Evolutionary conservation across 2,329 filamentous ascomycete species (phyloP).

Genomic region (Xylariaceae sp.): DNA sequence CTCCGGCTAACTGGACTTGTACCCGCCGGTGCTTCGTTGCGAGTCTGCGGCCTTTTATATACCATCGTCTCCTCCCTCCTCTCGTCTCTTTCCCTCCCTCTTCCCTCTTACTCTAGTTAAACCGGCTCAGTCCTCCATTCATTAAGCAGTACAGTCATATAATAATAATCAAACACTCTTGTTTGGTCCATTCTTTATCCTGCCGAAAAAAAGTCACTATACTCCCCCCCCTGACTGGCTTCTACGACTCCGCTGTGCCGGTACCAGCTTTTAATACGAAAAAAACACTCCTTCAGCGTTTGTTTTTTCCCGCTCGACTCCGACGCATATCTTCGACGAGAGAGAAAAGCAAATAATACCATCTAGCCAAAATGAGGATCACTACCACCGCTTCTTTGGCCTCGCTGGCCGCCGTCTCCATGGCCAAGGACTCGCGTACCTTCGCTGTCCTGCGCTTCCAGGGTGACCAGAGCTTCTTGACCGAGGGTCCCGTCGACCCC

Average conservation of each 20-base stretch:
- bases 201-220: slow-evolving; percentile 18
- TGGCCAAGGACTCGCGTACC: slow-evolving; percentile 43
- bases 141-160: slow-evolving; percentile 17
- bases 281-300: slow-evolving; percentile 9
- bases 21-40: no score
- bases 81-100: slow-evolving; percentile 20
- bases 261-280: slow-evolving; percentile 16
- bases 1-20: no score
- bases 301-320: slow-evolving; percentile 16
- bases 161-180: slow-evolving; percentile 20
- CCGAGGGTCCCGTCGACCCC: slow-evolving; percentile 59
- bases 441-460: slow-evolving; percentile 69
- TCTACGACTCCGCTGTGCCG: slow-evolving; percentile 15
- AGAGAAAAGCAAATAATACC: background rate
- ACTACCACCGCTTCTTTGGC: slow-evolving; percentile 22
- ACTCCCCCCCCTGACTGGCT: slow-evolving; percentile 4
- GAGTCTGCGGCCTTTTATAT: slow-evolving; percentile 13
- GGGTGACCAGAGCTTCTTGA: slow-evolving; percentile 53
- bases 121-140: slow-evolving; percentile 28
- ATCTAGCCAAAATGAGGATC: slow-evolving; percentile 24
- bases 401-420: slow-evolving; percentile 36
- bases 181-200: slow-evolving; percentile 29
- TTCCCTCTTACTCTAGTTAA: slow-evolving; percentile 8
- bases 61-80: slow-evolving; percentile 22
- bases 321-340: background rate